phyloP scores from a whole-genome alignment of 2,329 filamentous ascomycete species.

The Dothideomycetidae sp. region DNA sequence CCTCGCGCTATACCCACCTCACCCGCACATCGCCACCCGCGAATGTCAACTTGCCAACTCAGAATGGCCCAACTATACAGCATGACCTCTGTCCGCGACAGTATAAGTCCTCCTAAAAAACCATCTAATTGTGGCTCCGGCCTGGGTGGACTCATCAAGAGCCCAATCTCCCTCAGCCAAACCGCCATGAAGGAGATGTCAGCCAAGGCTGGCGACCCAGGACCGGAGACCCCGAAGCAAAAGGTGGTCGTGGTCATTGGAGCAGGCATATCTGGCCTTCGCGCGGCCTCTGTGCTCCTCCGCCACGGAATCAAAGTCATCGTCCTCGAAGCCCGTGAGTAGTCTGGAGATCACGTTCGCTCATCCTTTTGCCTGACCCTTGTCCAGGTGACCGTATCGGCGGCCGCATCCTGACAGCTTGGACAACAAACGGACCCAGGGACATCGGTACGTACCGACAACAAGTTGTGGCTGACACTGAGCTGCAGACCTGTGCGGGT shows the following conservation, averaged over 20 bases:
- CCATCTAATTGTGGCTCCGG: conserved; percentile 2
- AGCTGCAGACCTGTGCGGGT: conserved; percentile 12
- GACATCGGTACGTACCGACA: too few species aligned
- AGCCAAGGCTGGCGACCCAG: background rate
- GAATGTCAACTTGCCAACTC: too few species aligned
- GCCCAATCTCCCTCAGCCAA: background rate
- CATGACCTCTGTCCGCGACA: too few species aligned
- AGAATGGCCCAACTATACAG: too few species aligned
- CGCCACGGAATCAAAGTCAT: conserved; percentile 24
- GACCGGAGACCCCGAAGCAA: conserved; percentile 8
- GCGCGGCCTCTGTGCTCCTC: conserved; percentile 23
- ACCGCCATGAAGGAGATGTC: background rate
- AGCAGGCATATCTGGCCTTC: conserved; percentile 24
- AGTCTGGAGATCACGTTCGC: too few species aligned
- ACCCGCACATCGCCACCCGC: too few species aligned
- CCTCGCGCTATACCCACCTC: too few species aligned
- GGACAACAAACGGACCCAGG: too few species aligned
- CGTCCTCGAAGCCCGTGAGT: conserved; percentile 25
- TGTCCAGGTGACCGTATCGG: too few species aligned
- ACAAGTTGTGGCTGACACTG: conserved; percentile 18
- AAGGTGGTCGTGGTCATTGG: conserved; percentile 25
- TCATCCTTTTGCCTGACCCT: too few species aligned
- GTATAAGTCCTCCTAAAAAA: too few species aligned
- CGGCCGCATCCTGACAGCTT: too few species aligned
- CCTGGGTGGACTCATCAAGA: background rate